A percentile compares a stretch with the other conserved stretches of the same genome.
phyloP scores from a whole-genome alignment of 148 eudicot species.

The Vaccinium vitisidaea region DNA sequence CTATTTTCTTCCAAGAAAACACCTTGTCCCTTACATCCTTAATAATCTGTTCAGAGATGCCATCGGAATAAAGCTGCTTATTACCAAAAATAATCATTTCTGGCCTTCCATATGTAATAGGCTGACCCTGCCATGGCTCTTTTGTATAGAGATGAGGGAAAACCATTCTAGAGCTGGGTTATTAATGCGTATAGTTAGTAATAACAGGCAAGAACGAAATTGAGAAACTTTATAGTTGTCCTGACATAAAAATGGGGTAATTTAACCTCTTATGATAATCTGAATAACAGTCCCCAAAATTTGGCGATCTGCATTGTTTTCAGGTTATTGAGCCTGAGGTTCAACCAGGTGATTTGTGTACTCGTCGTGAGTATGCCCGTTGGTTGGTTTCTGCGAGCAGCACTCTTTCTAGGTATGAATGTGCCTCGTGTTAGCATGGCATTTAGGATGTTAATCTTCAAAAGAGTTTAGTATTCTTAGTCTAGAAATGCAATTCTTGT shows the following conservation, averaged over 20 bases:
- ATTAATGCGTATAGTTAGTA: neutral
- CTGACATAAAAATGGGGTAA: neutral
- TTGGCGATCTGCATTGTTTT: conserved; percentile 12
- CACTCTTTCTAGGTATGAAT: conserved; percentile 77
- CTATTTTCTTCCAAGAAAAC: too few species aligned
- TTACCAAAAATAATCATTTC: too few species aligned
- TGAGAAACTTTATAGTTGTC: neutral
- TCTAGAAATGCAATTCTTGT: conserved; percentile 10
- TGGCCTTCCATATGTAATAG: too few species aligned
- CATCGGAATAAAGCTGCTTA: too few species aligned
- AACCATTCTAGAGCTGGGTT: neutral
- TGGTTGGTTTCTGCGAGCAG: conserved; percentile 96
- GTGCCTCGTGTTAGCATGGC: conserved; percentile 5
- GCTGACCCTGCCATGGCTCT: too few species aligned
- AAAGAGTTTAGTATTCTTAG: neutral
- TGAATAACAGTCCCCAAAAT: neutral
- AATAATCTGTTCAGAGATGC: too few species aligned
- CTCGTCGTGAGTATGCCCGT: conserved; percentile 98
- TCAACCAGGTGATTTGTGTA: conserved; percentile 81
- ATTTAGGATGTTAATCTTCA: neutral
- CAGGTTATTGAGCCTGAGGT: conserved; percentile 94
- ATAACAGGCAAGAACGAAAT: neutral
- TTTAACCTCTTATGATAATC: neutral
- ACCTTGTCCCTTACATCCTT: too few species aligned
- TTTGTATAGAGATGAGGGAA: too few species aligned